Percentiles rank a stretch among this genome's conserved stretches.
Conservation (phyloP, 2,329 filamentous ascomycete genomes). For the Botryotinia calthae region DNA sequence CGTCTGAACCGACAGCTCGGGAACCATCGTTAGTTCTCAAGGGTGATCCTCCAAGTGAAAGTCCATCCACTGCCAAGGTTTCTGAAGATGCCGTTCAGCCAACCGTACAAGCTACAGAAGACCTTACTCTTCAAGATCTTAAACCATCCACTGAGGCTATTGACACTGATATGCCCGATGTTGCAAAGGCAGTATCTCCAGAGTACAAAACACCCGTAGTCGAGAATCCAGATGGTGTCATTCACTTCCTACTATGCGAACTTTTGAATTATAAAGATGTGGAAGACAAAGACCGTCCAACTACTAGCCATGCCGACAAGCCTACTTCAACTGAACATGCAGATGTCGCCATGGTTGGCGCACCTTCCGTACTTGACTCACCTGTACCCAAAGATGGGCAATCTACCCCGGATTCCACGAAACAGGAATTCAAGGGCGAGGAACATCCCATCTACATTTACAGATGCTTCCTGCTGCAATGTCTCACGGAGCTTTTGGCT, state of each 20-base stretch:
- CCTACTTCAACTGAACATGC: conserved; percentile 24
- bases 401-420: conserved; percentile 58
- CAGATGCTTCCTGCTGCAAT: conserved; percentile 90
- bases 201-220: conserved; percentile 81
- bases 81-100: conserved; percentile 37
- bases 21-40: conserved; percentile 44
- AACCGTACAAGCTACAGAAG: conserved; percentile 39
- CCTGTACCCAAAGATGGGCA: conserved; percentile 28
- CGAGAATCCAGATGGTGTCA: conserved; percentile 90
- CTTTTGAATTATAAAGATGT: conserved; percentile 89
- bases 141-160: conserved; percentile 58
- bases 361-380: conserved; percentile 40
- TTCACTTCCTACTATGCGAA: conserved; percentile 92
- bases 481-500: conserved; percentile 82
- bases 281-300: conserved; percentile 70
- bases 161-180: conserved; percentile 62
- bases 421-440: conserved; percentile 80
- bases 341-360: conserved; percentile 33
- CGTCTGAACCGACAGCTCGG: conserved; percentile 41
- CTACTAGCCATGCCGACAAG: conserved; percentile 32
- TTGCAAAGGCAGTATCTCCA: conserved; percentile 54
- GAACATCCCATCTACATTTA: conserved; percentile 97
- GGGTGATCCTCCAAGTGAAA: conserved; percentile 21
- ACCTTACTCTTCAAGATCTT: conserved; percentile 46
- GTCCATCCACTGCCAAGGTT: conserved; percentile 24